These are phyloP conservation scores for Neurospora hispaniola DNA, from an alignment of 495 filamentous ascomycete species.

Conservation along the genomic window DNA sequence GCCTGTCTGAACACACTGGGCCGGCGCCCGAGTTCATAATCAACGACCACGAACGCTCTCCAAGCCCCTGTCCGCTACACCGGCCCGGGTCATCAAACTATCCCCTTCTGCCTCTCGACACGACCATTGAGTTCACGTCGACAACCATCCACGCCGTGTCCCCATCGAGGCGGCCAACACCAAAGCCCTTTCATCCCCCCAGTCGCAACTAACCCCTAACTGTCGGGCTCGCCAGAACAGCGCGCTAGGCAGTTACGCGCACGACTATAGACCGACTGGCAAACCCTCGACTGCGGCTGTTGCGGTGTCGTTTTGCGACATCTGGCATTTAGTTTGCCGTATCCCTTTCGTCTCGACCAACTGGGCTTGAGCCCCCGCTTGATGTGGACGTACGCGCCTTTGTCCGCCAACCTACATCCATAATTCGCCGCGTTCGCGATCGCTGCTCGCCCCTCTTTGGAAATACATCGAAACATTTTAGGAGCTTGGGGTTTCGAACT, in stretches of 20 bases:
- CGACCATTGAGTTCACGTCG: neutral
- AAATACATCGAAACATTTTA: neutral
- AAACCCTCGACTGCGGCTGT: neutral
- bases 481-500: slow-evolving; percentile 13
- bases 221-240: neutral
- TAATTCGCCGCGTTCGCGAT: slow-evolving; percentile 1
- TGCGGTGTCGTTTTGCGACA: neutral
- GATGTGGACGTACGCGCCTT: neutral
- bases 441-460: neutral
- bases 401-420: neutral
- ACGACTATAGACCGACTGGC: neutral
- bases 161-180: neutral
- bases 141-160: neutral
- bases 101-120: neutral
- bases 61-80: neutral
- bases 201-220: neutral
- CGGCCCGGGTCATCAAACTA: neutral
- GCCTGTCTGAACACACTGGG: neutral
- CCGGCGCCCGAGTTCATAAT: neutral
- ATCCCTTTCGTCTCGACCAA: neutral
- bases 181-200: neutral
- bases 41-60: neutral
- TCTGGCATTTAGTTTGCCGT: neutral
- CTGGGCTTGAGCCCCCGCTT: neutral
- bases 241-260: neutral